These are phyloP conservation scores for Cladosporium sp. DNA, from an alignment of 2,329 filamentous ascomycete species.

Conservation along the genomic window DNA sequence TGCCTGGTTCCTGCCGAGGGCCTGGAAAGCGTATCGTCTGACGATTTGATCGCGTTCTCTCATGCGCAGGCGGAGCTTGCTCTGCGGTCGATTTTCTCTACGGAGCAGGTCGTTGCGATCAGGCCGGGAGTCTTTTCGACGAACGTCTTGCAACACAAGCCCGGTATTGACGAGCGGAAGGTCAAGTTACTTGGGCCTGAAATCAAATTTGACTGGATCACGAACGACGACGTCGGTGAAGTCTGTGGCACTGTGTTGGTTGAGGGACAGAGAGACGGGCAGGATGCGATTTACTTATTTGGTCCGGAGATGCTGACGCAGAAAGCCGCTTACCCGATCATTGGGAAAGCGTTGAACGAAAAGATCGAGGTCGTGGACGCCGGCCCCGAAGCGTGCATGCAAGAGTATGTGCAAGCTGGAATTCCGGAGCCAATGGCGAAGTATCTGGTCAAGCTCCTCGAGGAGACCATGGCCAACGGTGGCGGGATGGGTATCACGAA, in stretches of 20 bases:
- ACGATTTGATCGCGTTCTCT: conserved; percentile 33
- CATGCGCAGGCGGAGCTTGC: conserved; percentile 43
- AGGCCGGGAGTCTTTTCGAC: conserved; percentile 42
- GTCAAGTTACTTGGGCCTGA: conserved; percentile 30
- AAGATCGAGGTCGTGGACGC: conserved; percentile 25
- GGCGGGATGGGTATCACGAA: neutral
- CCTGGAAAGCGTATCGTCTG: conserved; percentile 20
- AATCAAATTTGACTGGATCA: conserved; percentile 35
- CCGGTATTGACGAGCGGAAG: conserved; percentile 28
- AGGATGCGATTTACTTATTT: conserved; percentile 31
- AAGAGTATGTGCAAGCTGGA: conserved; percentile 16
- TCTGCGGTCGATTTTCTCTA: conserved; percentile 37
- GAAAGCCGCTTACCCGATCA: conserved; percentile 24
- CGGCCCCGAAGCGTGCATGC: conserved; percentile 6
- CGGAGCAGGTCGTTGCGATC: conserved; percentile 34
- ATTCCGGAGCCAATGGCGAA: conserved; percentile 15
- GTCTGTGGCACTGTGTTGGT: conserved; percentile 38
- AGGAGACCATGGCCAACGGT: neutral
- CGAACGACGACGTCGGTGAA: conserved; percentile 41
- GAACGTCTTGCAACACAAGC: conserved; percentile 28
- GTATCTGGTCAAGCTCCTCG: conserved; percentile 14
- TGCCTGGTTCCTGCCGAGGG: conserved; percentile 24
- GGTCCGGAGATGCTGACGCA: conserved; percentile 33
- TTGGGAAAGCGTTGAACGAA: conserved; percentile 29
- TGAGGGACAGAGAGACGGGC: conserved; percentile 24